phyloP scores from a whole-genome alignment of 345 rosid species.

The Ceriops decandra region DNA sequence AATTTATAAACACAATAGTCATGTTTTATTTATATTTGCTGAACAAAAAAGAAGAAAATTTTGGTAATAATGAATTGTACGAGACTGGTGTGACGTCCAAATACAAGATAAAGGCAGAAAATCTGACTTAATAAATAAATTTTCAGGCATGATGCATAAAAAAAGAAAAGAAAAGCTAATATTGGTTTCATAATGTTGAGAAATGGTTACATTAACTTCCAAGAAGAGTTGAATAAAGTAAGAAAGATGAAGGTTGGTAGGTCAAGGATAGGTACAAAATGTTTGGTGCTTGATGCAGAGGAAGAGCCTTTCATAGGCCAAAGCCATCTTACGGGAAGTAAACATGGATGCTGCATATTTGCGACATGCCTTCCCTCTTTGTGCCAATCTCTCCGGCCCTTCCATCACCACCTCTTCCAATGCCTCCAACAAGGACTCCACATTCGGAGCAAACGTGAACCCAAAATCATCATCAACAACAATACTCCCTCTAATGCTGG shows the following conservation, averaged over 20 bases:
- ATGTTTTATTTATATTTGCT: too few relatives aligned
- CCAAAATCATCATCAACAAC: conserved; percentile 85
- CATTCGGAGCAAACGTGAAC: conserved; percentile 82
- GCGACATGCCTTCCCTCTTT: conserved; percentile 65
- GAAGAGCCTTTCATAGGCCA: conserved; percentile 84
- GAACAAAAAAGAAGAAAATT: too few relatives aligned
- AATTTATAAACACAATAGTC: too few relatives aligned
- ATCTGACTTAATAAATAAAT: too few relatives aligned
- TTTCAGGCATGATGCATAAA: too few relatives aligned
- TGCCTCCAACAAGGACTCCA: conserved; percentile 57
- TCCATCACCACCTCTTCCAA: conserved; percentile 53
- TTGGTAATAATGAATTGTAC: too few relatives aligned
- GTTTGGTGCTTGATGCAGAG: conserved; percentile 72
- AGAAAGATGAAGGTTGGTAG: background rate
- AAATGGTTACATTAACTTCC: too few relatives aligned
- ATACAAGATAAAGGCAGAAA: too few relatives aligned
- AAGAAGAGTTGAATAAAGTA: too few relatives aligned
- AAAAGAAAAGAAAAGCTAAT: too few relatives aligned
- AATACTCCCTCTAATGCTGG: conserved; percentile 79
- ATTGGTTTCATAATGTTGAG: too few relatives aligned
- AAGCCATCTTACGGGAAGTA: conserved; percentile 79
- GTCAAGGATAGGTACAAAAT: conserved; percentile 54
- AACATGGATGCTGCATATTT: conserved; percentile 78
- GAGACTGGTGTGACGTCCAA: too few relatives aligned
- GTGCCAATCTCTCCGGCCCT: conserved; percentile 58